Percentiles rank a stretch among this genome's conserved stretches.
Conservation (phyloP, 768 basidiomycete species). For the Tulasnella sp. region DNA sequence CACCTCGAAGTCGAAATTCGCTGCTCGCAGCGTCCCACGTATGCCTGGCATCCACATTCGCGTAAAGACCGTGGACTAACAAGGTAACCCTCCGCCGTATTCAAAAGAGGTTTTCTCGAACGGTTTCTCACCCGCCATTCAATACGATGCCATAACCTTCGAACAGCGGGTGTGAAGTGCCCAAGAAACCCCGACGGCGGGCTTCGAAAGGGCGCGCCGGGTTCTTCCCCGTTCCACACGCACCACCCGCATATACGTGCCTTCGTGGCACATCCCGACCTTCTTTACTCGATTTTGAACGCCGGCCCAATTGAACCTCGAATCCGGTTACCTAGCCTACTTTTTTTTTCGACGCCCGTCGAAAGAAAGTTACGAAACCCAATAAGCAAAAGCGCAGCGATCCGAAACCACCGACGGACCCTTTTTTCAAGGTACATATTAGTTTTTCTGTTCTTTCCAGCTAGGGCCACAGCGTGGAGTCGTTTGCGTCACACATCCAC, state of each 20-base stretch:
- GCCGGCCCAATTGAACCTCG: background rate
- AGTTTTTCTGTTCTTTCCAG: background rate
- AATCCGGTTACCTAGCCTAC: background rate
- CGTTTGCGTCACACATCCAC: background rate
- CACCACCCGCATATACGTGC: background rate
- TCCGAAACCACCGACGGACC: background rate
- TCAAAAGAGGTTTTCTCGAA: background rate
- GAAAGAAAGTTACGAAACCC: background rate
- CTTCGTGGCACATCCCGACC: background rate
- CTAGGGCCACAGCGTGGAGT: background rate
- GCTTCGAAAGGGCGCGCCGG: background rate
- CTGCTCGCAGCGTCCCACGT: background rate
- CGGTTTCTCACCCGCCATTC: slow-evolving; percentile 3
- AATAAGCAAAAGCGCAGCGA: background rate
- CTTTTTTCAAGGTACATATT: background rate
- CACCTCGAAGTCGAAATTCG: background rate
- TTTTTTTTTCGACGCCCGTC: background rate
- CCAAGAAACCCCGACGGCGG: slow-evolving; percentile 13
- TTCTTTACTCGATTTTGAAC: background rate
- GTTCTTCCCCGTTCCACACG: slow-evolving; percentile 12
- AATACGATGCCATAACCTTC: background rate
- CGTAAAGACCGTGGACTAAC: background rate
- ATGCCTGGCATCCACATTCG: background rate
- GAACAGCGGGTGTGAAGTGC: background rate
- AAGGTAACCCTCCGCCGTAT: background rate